Conservation (phyloP, 2,329 filamentous ascomycete genomes). For the Exophiala sideris region DNA sequence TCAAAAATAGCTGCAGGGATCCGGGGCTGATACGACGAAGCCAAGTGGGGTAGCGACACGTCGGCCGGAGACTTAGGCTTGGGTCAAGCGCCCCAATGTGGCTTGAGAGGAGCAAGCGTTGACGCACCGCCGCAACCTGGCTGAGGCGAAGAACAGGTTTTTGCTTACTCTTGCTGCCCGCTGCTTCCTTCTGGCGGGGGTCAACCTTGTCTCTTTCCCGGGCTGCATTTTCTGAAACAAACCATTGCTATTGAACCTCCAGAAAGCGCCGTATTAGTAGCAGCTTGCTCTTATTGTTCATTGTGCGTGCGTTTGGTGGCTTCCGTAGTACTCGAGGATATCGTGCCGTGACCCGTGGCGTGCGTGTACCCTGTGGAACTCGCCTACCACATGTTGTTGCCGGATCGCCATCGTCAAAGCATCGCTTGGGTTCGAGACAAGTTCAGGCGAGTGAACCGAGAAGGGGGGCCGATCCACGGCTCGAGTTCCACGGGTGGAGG, state of each 20-base stretch:
- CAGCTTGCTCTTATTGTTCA: no score
- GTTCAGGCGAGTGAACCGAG: constrained; percentile 8
- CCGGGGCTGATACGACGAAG: neutral
- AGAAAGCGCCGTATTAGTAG: no score
- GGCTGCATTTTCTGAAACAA: no score
- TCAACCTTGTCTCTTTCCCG: constrained; percentile 34
- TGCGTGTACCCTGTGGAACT: neutral
- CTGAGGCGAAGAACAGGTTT: constrained; percentile 11
- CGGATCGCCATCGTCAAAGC: neutral
- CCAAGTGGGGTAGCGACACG: constrained; percentile 9
- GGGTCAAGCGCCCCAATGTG: constrained; percentile 1
- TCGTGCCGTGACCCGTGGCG: no score
- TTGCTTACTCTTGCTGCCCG: neutral
- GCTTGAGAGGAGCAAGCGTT: constrained; percentile 7
- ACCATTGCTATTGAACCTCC: no score
- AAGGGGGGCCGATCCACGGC: neutral
- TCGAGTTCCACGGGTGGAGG: neutral
- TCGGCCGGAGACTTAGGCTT: constrained; percentile 6
- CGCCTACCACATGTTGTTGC: neutral
- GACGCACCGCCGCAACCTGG: constrained; percentile 12
- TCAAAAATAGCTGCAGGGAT: neutral
- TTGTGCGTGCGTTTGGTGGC: no score
- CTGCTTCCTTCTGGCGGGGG: constrained; percentile 47
- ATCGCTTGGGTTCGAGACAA: neutral
- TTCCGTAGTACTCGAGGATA: no score